Conservation (phyloP, 108 stramenopile species). For the Skeletonema menzelii region DNA sequence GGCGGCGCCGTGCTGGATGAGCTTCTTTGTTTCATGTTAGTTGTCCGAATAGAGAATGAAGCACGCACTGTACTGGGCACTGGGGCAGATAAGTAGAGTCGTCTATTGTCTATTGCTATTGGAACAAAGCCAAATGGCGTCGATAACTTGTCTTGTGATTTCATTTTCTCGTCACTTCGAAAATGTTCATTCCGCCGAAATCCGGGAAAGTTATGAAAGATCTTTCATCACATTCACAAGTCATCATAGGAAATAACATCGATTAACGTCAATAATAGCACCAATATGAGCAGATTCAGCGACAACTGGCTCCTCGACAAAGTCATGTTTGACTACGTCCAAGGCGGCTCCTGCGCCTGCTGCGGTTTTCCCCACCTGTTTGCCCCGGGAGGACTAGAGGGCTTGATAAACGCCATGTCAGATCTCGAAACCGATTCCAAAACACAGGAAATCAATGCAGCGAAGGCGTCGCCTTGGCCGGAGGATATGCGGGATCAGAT, state of each 20-base stretch:
- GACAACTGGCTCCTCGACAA: slow-evolving; percentile 88
- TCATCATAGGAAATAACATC: too few relatives aligned
- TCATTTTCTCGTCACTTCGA: too few relatives aligned
- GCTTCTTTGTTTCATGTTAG: neutral
- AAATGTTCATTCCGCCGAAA: too few relatives aligned
- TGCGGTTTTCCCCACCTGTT: slow-evolving; percentile 64
- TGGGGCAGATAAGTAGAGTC: too few relatives aligned
- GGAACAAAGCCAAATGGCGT: too few relatives aligned
- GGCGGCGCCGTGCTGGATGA: neutral
- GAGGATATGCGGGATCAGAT: slow-evolving; percentile 80
- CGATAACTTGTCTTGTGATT: too few relatives aligned
- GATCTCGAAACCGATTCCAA: slow-evolving; percentile 86
- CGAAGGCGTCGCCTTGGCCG: slow-evolving; percentile 71
- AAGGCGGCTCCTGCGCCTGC: slow-evolving; percentile 84
- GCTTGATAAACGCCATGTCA: slow-evolving; percentile 70
- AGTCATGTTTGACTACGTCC: slow-evolving; percentile 79
- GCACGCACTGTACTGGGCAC: too few relatives aligned
- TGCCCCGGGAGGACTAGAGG: slow-evolving; percentile 66
- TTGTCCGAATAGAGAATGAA: too few relatives aligned
- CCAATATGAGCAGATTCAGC: slow-evolving; percentile 72
- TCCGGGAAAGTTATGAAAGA: too few relatives aligned
- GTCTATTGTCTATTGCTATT: too few relatives aligned
- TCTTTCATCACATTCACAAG: too few relatives aligned
- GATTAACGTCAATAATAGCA: neutral
- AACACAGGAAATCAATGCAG: slow-evolving; percentile 64